Evolutionary conservation across 768 basidiomycete genomes (phyloP).

Genomic region (Heimioporus sp.): DNA sequence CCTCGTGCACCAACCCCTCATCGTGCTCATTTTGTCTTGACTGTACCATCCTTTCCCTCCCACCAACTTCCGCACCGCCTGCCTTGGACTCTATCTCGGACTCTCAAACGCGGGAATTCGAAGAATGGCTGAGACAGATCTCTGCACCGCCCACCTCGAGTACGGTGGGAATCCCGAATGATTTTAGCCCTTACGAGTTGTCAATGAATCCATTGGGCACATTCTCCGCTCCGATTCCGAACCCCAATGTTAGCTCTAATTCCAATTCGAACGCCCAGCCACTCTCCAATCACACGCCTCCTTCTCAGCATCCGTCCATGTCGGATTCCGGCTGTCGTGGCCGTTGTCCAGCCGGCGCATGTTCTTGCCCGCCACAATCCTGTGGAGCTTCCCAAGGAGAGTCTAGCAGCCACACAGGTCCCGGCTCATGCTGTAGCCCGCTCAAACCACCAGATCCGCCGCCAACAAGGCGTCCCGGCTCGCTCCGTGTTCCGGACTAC

Average conservation of each 20-base stretch:
- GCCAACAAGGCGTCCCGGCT: slow-evolving; percentile 12
- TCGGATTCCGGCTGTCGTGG: slow-evolving; percentile 31
- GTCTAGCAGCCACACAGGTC: slow-evolving; percentile 16
- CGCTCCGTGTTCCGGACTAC: slow-evolving; percentile 30
- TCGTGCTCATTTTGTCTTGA: slow-evolving; percentile 55
- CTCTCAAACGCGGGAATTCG: slow-evolving; percentile 45
- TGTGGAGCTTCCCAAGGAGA: slow-evolving; percentile 31
- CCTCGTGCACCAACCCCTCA: slow-evolving; percentile 35
- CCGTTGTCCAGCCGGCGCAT: slow-evolving; percentile 31
- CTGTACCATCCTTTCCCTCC: slow-evolving; percentile 56
- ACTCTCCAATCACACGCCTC: slow-evolving; percentile 4
- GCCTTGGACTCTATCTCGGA: slow-evolving; percentile 42
- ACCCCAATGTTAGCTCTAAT: slow-evolving; percentile 4
- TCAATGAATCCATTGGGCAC: slow-evolving; percentile 19
- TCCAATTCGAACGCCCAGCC: slow-evolving; percentile 2
- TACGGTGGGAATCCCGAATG: slow-evolving; percentile 18
- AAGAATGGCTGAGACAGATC: slow-evolving; percentile 64
- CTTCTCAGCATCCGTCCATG: slow-evolving; percentile 16
- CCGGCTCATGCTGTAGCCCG: slow-evolving; percentile 9
- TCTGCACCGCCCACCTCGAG: slow-evolving; percentile 17
- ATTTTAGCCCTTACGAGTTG: slow-evolving; percentile 31
- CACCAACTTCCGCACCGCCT: slow-evolving; percentile 42
- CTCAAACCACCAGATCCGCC: slow-evolving; percentile 12
- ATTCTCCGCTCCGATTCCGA: slow-evolving; percentile 12
- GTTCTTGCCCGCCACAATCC: slow-evolving; percentile 29